Base-by-base conservation (phyloP, 768 basidiomycete genomes). In the Suillus variegatus region DNA sequence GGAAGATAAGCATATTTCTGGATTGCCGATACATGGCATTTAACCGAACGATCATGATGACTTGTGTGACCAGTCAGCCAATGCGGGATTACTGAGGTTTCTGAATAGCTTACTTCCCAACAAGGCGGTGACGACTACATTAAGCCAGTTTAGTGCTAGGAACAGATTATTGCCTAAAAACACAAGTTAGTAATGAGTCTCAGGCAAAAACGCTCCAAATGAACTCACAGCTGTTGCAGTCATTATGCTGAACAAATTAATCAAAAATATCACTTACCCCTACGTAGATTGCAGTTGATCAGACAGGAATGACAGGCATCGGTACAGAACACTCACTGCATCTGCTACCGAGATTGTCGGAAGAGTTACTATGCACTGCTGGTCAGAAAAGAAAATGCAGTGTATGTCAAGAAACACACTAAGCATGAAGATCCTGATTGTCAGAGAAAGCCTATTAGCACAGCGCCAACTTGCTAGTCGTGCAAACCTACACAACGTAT, bases 1-100 rank as follows among this genome's bases (percentile, higher is more conserved):
- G 56, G 25, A 57, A 57, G 38, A 57, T 22, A 13, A 57, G 56
- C 8, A 57, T 40, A 7, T 25, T 40, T 57, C 38, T 57, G 4
- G 56, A 57, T 40, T 5, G 38, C 56, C 25, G 56, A 18, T 57
- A 57, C 22, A 57, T 57, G n/a, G 56, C 56, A 40, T 57, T 38
- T 40, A 57, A 16, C 38, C 56, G 56, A 57, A 2, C 1, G 16
- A 57, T 25, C 22, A 57, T 57, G 38, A 57, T 57, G 38, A 40
- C 56, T 57, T 40, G 36, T 40, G 36, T 40, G 14, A 55, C 35
- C 51, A 52, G 25, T 55, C 18, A 55, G 38, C 16, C 20, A 57
- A 40, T 38, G 36, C 14, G 16, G 22, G 8, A 16, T 38, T 38
- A 9, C 49, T 40, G 35, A 38, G 7, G n/a, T 38, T 38, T 57